Evolutionary conservation across 2,329 filamentous ascomycete genomes (phyloP), one percentile per base, ranked within the genome.

Genomic region (Sporothrix mexicana): DNA sequence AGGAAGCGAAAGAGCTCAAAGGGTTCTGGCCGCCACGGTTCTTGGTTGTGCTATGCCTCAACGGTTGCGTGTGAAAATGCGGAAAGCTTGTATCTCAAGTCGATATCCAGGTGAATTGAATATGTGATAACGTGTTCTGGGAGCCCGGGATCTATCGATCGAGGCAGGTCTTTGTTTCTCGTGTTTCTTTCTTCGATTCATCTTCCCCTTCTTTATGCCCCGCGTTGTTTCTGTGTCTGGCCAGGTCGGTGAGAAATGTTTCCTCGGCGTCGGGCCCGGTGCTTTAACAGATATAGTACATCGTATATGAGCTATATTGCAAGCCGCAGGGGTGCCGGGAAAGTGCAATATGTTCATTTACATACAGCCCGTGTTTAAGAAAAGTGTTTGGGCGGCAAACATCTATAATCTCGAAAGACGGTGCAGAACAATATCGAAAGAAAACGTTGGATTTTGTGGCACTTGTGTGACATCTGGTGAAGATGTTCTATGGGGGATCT

Each of bases 281-380:
- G 69, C 69, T 64, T 71, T 71, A 36, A 55, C 59, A 41, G 53
- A 71, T 66, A 66, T 53, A 66, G 49, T 66, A 12, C 59, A 53
- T 55, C 47, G 66, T 43, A 68, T 68, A 55, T 68, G 25, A 30
- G 51, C 30, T 59, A 69, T 45, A 45, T 59, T 70, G 43, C 43
- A 30, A 23, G 7, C 2, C 43, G 17, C 66, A 45, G 47, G 25
- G 45, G 64, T 51, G 23, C 3, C 57, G 9, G 25, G 57, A 12
- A 45, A 20, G 49, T 30, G 45, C 51, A 23, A 15, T 66, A 25
- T 66, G 25, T 25, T 47, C 41, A n/a, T 20, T 12, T 41, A 20
- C 20, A 17, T 62, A 17, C 15, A 17, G 5, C 25, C 7, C 30
- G 30, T 36, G 30, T 36, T 36, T 36, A 36, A 36, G 4, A 17